These are phyloP conservation scores for Fremontodendron californicum DNA, from an alignment of 345 rosid genomes.

Conservation along the genomic window DNA sequence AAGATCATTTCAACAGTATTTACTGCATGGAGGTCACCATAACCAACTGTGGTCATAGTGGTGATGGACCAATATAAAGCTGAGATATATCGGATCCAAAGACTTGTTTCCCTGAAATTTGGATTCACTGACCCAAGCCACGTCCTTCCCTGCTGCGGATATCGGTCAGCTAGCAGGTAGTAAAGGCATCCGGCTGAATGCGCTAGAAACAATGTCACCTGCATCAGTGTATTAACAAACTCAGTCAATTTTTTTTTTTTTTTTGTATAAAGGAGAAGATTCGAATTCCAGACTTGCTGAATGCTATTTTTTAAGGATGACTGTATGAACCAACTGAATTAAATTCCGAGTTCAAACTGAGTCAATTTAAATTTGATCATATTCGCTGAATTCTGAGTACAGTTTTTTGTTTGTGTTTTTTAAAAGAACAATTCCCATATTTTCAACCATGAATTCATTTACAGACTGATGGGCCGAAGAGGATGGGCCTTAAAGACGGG, in stretches of 20 bases:
- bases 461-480: not conserved
- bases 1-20: slow-evolving; percentile 79
- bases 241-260: no score
- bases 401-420: not conserved
- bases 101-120: slow-evolving; percentile 61
- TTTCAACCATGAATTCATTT: not conserved
- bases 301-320: no score
- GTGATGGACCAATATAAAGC: slow-evolving; percentile 93
- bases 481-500: not conserved
- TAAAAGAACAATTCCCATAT: not conserved
- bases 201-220: slow-evolving; percentile 78
- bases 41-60: slow-evolving; percentile 96
- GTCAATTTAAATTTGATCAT: not conserved
- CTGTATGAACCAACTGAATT: no score
- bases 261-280: no score
- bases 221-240: not conserved
- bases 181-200: slow-evolving; percentile 86
- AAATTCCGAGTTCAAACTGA: no score
- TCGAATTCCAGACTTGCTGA: no score
- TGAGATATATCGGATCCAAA: slow-evolving; percentile 66
- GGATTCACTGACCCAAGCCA: slow-evolving; percentile 73
- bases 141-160: slow-evolving; percentile 69
- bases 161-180: slow-evolving; percentile 77
- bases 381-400: not conserved
- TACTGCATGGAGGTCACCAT: slow-evolving; percentile 91